Percentiles rank a stretch among this genome's conserved stretches.
Conservation (phyloP, 2,329 filamentous ascomycete species). For the Sporothrix variecibatus region DNA sequence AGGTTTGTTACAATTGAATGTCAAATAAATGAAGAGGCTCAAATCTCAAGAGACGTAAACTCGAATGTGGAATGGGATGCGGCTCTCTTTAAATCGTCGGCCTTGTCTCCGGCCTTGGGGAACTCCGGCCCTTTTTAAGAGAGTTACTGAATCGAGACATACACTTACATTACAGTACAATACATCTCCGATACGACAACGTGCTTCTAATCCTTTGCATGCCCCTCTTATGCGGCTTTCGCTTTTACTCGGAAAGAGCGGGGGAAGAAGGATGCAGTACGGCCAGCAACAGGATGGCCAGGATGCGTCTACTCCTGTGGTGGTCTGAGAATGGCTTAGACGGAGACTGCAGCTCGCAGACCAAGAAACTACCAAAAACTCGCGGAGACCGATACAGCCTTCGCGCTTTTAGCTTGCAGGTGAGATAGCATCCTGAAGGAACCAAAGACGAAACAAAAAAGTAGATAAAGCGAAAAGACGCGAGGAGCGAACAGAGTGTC, state of each 20-base stretch:
- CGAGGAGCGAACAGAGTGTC: too few species aligned
- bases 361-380: background rate
- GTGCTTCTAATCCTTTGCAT: background rate
- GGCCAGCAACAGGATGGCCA: background rate
- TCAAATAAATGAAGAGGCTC: background rate
- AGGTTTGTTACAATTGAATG: too few species aligned
- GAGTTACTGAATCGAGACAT: background rate
- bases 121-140: background rate
- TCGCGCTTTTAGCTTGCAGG: background rate
- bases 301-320: background rate
- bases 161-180: background rate
- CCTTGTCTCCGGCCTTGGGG: background rate
- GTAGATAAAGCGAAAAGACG: background rate
- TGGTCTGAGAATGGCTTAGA: background rate
- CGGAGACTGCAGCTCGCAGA: background rate
- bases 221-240: background rate
- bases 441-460: background rate
- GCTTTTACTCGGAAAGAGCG: background rate
- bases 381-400: background rate
- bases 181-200: background rate
- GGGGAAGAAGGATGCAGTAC: background rate
- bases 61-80: background rate
- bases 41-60: background rate
- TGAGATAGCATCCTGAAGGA: background rate
- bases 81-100: background rate